Conservation (phyloP, 2,329 filamentous ascomycete genomes). For the Sporothrix variecibatus region DNA sequence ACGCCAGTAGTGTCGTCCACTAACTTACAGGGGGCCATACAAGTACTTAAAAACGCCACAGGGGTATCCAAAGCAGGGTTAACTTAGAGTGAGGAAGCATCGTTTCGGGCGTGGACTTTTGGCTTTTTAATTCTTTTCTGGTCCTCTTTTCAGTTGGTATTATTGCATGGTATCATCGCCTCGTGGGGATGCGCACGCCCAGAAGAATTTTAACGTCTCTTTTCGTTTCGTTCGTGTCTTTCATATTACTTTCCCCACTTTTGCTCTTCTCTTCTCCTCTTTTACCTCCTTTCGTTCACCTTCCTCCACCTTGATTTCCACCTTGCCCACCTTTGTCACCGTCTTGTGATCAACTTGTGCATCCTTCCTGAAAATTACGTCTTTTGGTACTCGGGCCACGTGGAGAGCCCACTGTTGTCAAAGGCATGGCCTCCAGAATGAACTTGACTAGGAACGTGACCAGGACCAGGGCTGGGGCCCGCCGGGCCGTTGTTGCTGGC, state of each 20-base stretch:
- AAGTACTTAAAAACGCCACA: neutral
- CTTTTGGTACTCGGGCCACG: constrained; percentile 33
- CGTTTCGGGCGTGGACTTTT: neutral
- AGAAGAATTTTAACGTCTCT: neutral
- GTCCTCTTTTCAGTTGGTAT: neutral
- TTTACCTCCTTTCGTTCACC: neutral
- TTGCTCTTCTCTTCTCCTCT: neutral
- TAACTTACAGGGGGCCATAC: neutral
- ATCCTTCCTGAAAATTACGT: neutral
- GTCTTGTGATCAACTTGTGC: neutral
- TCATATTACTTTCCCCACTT: neutral
- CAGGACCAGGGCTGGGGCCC: neutral
- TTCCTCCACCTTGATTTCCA: neutral
- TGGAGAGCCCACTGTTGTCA: neutral
- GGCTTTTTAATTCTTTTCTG: neutral
- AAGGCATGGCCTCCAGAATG: neutral
- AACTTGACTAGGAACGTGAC: neutral
- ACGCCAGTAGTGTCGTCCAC: too few species aligned
- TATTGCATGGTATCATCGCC: constrained; percentile 9
- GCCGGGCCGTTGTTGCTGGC: neutral
- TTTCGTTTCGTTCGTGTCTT: neutral
- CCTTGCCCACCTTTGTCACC: neutral
- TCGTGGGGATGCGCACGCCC: neutral
- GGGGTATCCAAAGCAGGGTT: neutral
- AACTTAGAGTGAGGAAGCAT: neutral